These are phyloP conservation scores for Trypanosoma vivax DNA, from an alignment of 208 protist genomes.

Conservation along the genomic window DNA sequence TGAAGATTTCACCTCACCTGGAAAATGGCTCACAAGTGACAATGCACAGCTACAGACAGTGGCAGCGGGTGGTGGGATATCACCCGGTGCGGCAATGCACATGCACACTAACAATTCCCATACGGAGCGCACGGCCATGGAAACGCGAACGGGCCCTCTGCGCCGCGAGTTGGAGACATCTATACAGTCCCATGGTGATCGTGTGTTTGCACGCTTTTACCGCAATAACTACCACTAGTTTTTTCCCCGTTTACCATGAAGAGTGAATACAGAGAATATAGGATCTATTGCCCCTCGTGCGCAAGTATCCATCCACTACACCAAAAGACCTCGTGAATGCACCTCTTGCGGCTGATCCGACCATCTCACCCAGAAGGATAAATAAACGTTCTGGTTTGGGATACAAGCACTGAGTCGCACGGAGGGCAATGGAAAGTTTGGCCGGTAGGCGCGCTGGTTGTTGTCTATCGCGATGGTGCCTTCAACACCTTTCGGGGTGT, in stretches of 20 bases:
- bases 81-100: conserved; percentile 64
- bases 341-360: no score
- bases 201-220: conserved; percentile 78
- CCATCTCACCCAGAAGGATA: no score
- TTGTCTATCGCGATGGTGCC: no score
- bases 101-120: conserved; percentile 40
- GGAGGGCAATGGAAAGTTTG: no score
- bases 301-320: no score
- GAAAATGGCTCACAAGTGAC: conserved; percentile 78
- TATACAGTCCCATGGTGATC: conserved; percentile 74
- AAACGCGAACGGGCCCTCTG: conserved; percentile 62
- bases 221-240: conserved; percentile 73
- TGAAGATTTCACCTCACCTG: conserved; percentile 75
- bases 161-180: conserved; percentile 44
- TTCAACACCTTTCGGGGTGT: no score
- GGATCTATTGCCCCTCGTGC: no score
- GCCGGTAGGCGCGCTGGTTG: no score
- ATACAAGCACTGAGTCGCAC: no score
- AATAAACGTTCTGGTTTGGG: no score
- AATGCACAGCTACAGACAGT: conserved; percentile 69
- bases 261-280: conserved; percentile 2
- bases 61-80: conserved; percentile 54
- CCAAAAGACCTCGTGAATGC: no score
- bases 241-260: background rate
- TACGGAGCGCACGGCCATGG: conserved; percentile 43